phyloP scores from a whole-genome alignment of 805 yeast species.

The Scheffersomyces lignosus region DNA sequence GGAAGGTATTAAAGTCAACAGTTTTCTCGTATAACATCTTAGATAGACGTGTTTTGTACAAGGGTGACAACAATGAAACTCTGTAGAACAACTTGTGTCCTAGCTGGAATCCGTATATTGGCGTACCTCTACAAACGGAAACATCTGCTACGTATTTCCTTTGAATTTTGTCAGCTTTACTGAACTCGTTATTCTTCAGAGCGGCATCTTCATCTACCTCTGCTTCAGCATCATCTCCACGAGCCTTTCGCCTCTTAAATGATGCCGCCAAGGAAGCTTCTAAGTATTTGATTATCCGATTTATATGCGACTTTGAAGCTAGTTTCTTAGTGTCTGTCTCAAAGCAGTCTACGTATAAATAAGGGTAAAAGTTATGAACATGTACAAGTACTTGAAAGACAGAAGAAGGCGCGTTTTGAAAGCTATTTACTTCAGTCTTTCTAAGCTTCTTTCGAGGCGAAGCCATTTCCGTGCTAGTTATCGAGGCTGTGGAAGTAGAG shows the following conservation, averaged over 20 bases:
- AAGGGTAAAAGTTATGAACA: conserved; percentile 84
- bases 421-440: background rate
- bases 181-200: background rate
- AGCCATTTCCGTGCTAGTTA: background rate
- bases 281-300: conserved; percentile 39
- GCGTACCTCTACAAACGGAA: conserved; percentile 67
- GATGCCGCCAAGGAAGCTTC: conserved; percentile 46
- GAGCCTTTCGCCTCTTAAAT: conserved; percentile 17
- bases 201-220: conserved; percentile 3
- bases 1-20: conserved; percentile 4
- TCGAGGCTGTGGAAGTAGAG: background rate
- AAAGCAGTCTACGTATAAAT: conserved; percentile 64
- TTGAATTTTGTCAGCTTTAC: conserved; percentile 2
- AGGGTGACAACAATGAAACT: conserved; percentile 65
- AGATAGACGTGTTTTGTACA: conserved; percentile 54
- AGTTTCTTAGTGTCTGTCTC: conserved; percentile 28
- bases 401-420: conserved; percentile 5
- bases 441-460: conserved; percentile 1
- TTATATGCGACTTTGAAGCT: conserved; percentile 31
- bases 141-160: conserved; percentile 57
- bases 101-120: conserved; percentile 80
- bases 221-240: conserved; percentile 7
- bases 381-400: conserved; percentile 51
- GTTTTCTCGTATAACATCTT: conserved; percentile 37
- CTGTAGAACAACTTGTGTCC: conserved; percentile 69